These are phyloP conservation scores for Diaporthe ampelina DNA, from an alignment of 2,329 filamentous ascomycete genomes.

Conservation along the genomic window DNA sequence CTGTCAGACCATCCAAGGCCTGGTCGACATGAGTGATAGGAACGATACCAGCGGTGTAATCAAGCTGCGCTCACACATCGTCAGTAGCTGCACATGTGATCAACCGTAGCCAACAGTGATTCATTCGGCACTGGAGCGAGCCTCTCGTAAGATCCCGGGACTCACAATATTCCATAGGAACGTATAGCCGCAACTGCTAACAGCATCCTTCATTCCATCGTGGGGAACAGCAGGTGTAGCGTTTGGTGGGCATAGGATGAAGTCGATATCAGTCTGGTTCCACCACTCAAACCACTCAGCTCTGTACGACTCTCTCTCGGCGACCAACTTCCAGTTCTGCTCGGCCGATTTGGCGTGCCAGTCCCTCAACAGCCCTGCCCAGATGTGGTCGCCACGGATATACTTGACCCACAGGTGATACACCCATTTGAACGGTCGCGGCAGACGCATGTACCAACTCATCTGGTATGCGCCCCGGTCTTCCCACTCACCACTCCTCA, in stretches of 20 bases:
- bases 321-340: slow-evolving; percentile 87
- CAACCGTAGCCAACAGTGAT: not conserved
- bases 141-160: slow-evolving; percentile 39
- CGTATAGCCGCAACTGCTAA: slow-evolving; percentile 91
- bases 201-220: slow-evolving; percentile 86
- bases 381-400: slow-evolving; percentile 79
- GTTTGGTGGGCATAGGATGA: slow-evolving; percentile 87
- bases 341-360: slow-evolving; percentile 81
- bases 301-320: slow-evolving; percentile 82
- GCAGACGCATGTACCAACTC: slow-evolving; percentile 79
- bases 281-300: slow-evolving; percentile 88
- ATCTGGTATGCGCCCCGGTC: slow-evolving; percentile 85
- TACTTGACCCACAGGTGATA: slow-evolving; percentile 94
- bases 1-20: slow-evolving; percentile 74
- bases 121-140: not conserved
- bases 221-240: slow-evolving; percentile 92
- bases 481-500: slow-evolving; percentile 82
- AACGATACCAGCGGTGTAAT: slow-evolving; percentile 86
- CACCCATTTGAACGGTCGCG: slow-evolving; percentile 82
- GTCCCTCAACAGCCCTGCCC: slow-evolving; percentile 81
- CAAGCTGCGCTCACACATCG: slow-evolving; percentile 67
- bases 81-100: slow-evolving; percentile 28
- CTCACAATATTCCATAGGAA: slow-evolving; percentile 90
- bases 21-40: slow-evolving; percentile 89
- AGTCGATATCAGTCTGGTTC: slow-evolving; percentile 79